Evolutionary conservation across 495 filamentous ascomycete species (phyloP).

Genomic region (Hyaloscypha hepaticicola): DNA sequence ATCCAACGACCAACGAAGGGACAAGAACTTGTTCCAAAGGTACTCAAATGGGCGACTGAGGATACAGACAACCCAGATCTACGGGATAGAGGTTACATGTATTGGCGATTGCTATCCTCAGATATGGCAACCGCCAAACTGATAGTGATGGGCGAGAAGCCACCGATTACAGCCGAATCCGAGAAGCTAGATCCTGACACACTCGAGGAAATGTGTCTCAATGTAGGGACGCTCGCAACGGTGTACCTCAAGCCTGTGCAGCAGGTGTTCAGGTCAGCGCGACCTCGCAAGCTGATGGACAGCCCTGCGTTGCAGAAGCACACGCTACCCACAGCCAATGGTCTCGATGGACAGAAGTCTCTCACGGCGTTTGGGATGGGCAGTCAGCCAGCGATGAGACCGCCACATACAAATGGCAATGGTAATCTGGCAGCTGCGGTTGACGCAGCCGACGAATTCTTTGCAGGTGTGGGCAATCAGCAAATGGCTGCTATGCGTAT

Average conservation of each 20-base stretch:
- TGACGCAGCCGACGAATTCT: conserved; percentile 82
- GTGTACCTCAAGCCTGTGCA: conserved; percentile 98
- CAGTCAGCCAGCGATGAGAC: conserved; percentile 39
- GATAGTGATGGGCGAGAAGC: conserved; percentile 96
- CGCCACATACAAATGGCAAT: conserved; percentile 33
- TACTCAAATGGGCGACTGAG: conserved; percentile 97
- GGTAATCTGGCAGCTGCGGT: conserved; percentile 65
- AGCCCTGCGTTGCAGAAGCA: conserved; percentile 81
- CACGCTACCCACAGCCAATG: conserved; percentile 47
- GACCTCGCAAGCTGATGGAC: conserved; percentile 72
- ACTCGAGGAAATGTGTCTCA: conserved; percentile 94
- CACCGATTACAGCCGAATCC: conserved; percentile 92
- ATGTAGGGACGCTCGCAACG: conserved; percentile 92
- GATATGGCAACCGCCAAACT: conserved; percentile 83
- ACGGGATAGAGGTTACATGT: conserved; percentile 96
- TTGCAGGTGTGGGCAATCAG: conserved; percentile 67
- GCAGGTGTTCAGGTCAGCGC: conserved; percentile 91
- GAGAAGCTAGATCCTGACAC: conserved; percentile 91
- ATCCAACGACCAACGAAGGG: conserved; percentile 96
- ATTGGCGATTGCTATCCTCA: conserved; percentile 95
- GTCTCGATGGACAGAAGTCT: conserved; percentile 49
- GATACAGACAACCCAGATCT: conserved; percentile 98
- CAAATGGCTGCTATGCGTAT: conserved; percentile 70
- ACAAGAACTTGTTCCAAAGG: conserved; percentile 89
- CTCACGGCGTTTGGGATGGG: conserved; percentile 52